Conservation (phyloP, 2,329 filamentous ascomycete species). For the Ophiostoma populinum region DNA sequence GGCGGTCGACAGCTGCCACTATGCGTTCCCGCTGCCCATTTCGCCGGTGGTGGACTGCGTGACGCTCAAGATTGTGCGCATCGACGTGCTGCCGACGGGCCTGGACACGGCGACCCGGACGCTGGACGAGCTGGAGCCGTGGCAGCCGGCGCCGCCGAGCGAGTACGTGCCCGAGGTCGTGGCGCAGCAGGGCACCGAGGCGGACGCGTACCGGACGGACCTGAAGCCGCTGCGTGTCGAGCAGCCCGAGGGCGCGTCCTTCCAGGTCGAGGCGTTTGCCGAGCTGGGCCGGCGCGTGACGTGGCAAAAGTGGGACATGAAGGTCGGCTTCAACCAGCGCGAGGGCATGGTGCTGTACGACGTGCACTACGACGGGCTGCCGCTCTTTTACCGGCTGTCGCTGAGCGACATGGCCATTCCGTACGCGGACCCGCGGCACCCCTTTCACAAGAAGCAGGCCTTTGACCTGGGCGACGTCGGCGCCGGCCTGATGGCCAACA, state of each 20-base stretch:
- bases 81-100: conserved; percentile 27
- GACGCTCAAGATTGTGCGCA: conserved; percentile 23
- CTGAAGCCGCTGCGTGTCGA: conserved; percentile 33
- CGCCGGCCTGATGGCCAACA: conserved; percentile 49
- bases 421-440: conserved; percentile 47
- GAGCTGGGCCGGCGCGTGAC: conserved; percentile 24
- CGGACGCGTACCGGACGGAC: conserved; percentile 21
- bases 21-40: conserved; percentile 34
- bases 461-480: conserved; percentile 59
- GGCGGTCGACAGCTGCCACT: conserved; percentile 46
- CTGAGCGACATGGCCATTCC: conserved; percentile 51
- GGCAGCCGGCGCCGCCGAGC: conserved; percentile 23
- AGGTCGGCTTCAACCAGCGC: conserved; percentile 50
- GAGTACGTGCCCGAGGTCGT: conserved; percentile 22
- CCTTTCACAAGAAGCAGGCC: conserved; percentile 53
- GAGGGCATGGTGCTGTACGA: conserved; percentile 58
- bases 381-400: conserved; percentile 48
- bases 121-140: conserved; percentile 13
- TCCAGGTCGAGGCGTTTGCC: conserved; percentile 27
- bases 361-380: conserved; percentile 46
- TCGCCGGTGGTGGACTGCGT: conserved; percentile 39
- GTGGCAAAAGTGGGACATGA: conserved; percentile 55
- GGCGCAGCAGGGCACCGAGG: conserved; percentile 9
- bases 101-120: conserved; percentile 31
- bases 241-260: conserved; percentile 12